Evolutionary conservation across 2,329 filamentous ascomycete species (phyloP), one percentile per base, ranked within the genome.

Genomic region (Neurospora sp.): DNA sequence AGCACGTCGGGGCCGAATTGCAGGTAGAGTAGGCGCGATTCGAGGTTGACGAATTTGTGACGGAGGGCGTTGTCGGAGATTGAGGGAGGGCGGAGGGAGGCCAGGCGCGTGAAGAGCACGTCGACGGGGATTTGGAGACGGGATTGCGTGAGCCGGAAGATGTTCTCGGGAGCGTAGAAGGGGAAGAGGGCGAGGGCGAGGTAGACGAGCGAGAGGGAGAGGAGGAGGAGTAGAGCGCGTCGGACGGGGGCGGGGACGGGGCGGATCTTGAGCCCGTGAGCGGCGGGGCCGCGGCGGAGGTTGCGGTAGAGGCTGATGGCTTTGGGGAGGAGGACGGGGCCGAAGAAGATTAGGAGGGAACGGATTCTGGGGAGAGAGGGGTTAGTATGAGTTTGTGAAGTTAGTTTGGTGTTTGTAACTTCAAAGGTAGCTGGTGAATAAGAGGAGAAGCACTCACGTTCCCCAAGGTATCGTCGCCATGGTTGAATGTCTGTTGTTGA

Each of bases 91-190:
- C 90, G 86, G 1, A 90, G 77, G 1, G 84, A 79, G 4, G 85
- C 80, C 10, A 98, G 85, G 17, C 95, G 91, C 71, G 86, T 88
- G 80, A 97, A 96, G 72, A 98, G 85, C 40, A 96, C 90, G 77
- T 95, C 92, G 58, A 88, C 90, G n/a, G 93, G 90, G 58, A 92
- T 95, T 76, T 93, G 91, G 19, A 98, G 88, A 40, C 94, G 92
- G 68, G 93, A 96, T 70, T 89, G 84, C 0, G 95, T 97, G 19
- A 84, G 80, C 38, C 80, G 77, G 84, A 98, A 97, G 79, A 98
- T 83, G 81, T 97, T 97, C 78, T 93, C 89, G 4, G 92, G 91
- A 6, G 87, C 83, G 76, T 93, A 89, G 71, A 81, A 73, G 0
- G 93, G 90, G 0, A 95, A 81, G 17, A 91, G 89, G 71, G 88